These are phyloP conservation scores for Dichomitus squalens DNA, from an alignment of 1,284 basidiomycete species.

Conservation along the genomic window DNA sequence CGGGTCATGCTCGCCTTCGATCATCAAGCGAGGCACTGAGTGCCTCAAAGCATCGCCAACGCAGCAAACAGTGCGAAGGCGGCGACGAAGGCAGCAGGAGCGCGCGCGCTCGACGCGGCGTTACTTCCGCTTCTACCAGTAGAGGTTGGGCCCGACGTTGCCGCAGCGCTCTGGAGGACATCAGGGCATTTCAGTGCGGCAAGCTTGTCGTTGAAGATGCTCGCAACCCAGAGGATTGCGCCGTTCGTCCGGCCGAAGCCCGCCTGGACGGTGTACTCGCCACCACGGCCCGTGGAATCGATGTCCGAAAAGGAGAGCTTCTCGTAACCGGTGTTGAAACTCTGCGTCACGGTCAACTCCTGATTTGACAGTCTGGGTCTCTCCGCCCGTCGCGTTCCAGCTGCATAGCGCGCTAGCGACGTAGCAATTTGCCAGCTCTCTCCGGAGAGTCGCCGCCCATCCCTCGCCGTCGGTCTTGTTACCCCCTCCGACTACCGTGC, in stretches of 20 bases:
- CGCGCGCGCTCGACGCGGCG: neutral
- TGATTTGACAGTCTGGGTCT: slow-evolving; percentile 68
- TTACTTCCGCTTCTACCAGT: slow-evolving; percentile 2
- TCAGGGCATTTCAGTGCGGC: slow-evolving; percentile 68
- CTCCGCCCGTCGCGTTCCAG: slow-evolving; percentile 87
- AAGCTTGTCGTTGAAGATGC: slow-evolving; percentile 68
- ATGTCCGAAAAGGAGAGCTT: slow-evolving; percentile 81
- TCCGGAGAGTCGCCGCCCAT: slow-evolving; percentile 66
- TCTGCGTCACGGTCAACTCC: slow-evolving; percentile 77
- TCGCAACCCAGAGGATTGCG: slow-evolving; percentile 76
- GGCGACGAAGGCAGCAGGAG: neutral
- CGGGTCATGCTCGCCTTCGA: too few relatives aligned
- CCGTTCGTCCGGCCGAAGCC: slow-evolving; percentile 90
- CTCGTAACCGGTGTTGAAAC: slow-evolving; percentile 72
- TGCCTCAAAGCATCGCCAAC: neutral
- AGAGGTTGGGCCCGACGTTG: too few relatives aligned
- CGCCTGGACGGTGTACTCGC: slow-evolving; percentile 83
- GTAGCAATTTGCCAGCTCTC: slow-evolving; percentile 83
- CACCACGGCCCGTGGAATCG: slow-evolving; percentile 83
- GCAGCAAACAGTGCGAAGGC: neutral
- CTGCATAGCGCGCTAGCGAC: slow-evolving; percentile 83
- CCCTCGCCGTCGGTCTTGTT: slow-evolving; percentile 63
- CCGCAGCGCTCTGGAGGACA: slow-evolving; percentile 29
- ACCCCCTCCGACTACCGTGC: slow-evolving; percentile 77
- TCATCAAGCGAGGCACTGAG: too few relatives aligned